phyloP scores from a whole-genome alignment of 768 basidiomycete species.

The Termitomyces sp. region DNA sequence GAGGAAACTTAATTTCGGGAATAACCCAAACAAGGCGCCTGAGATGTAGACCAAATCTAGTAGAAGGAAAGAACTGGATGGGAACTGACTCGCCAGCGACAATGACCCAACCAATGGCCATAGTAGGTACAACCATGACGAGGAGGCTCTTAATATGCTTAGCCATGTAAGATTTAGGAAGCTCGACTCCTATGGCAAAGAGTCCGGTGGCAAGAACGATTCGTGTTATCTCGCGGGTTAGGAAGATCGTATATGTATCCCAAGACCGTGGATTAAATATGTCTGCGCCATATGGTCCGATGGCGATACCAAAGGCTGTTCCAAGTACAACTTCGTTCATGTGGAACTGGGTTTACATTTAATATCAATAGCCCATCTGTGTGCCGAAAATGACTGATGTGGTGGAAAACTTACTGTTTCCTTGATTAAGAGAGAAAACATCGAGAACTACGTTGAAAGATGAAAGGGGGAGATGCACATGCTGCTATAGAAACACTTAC shows the following conservation, averaged over 20 bases:
- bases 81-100: constrained; percentile 45
- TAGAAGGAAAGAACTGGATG: background rate
- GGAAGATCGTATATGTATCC: constrained; percentile 32
- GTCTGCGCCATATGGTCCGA: constrained; percentile 68
- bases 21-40: constrained; percentile 65
- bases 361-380: no score
- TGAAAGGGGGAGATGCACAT: background rate
- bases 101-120: constrained; percentile 81
- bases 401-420: constrained; percentile 49
- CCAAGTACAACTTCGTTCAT: constrained; percentile 94
- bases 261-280: constrained; percentile 77
- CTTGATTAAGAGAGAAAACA: constrained; percentile 76
- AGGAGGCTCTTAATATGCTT: constrained; percentile 69
- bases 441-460: constrained; percentile 55
- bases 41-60: background rate
- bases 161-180: constrained; percentile 80
- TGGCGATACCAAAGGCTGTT: constrained; percentile 57
- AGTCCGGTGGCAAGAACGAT: constrained; percentile 81
- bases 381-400: background rate
- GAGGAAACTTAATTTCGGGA: constrained; percentile 65
- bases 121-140: constrained; percentile 72
- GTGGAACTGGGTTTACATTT: constrained; percentile 50
- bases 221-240: constrained; percentile 51
- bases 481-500: constrained; percentile 2
- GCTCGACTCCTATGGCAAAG: constrained; percentile 92